These are phyloP conservation scores for Ceratobasidium theobromae DNA, from an alignment of 1,284 basidiomycete species.

Conservation along the genomic window DNA sequence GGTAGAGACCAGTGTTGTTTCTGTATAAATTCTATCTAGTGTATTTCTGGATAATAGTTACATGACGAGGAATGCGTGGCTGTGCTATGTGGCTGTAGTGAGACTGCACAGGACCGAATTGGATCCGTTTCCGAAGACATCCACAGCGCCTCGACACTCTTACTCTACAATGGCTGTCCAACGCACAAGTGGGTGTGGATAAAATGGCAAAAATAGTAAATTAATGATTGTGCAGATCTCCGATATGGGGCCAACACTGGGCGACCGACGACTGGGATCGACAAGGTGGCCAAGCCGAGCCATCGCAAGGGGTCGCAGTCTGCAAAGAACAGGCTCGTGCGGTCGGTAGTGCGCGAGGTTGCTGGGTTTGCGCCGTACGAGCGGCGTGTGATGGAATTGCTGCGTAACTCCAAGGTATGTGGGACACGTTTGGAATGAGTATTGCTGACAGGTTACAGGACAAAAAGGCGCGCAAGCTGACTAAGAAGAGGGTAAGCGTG, in stretches of 20 bases:
- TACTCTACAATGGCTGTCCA: slow-evolving; percentile 8
- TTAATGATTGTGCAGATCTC: slow-evolving; percentile 60
- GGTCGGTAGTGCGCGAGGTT: slow-evolving; percentile 90
- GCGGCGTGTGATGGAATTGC: slow-evolving; percentile 96
- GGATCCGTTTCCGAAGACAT: slow-evolving; percentile 8
- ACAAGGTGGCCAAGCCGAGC: slow-evolving; percentile 77
- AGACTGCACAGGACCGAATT: slow-evolving; percentile 17
- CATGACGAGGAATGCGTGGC: neutral
- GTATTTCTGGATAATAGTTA: neutral
- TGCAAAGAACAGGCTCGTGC: slow-evolving; percentile 87
- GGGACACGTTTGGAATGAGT: neutral
- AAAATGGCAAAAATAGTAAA: neutral
- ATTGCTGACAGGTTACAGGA: slow-evolving; percentile 55
- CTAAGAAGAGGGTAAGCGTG: slow-evolving; percentile 91
- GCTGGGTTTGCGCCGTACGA: slow-evolving; percentile 99
- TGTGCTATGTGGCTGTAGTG: slow-evolving; percentile 15
- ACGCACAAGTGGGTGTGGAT: slow-evolving; percentile 16
- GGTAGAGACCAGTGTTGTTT: neutral
- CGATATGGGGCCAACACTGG: slow-evolving; percentile 92
- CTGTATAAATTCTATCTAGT: slow-evolving; percentile 7
- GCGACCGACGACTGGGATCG: slow-evolving; percentile 86
- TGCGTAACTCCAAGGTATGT: slow-evolving; percentile 96
- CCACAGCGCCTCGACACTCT: neutral
- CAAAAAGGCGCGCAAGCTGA: slow-evolving; percentile 97
- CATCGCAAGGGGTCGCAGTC: slow-evolving; percentile 91